phyloP scores from a whole-genome alignment of 345 rosid species.

The Lumnitzera racemosa region DNA sequence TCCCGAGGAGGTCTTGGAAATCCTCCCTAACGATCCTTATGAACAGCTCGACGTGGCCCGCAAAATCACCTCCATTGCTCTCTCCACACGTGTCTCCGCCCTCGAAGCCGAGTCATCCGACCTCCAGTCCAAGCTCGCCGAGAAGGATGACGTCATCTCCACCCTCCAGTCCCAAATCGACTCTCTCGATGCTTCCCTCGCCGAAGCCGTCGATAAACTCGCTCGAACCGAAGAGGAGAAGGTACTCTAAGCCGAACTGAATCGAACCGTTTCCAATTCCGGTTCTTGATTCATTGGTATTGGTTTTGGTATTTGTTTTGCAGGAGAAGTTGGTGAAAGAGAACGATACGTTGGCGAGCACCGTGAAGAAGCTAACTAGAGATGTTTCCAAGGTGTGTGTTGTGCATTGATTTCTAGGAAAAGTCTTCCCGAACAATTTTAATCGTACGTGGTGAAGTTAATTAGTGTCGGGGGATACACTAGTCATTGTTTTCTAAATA shows the following conservation, averaged over 20 bases:
- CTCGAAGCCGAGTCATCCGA: constrained; percentile 75
- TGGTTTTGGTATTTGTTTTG: not conserved
- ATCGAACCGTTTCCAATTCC: too few relatives aligned
- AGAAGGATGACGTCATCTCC: constrained; percentile 53
- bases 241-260: constrained; percentile 25
- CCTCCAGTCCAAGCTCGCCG: constrained; percentile 45
- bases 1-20: constrained; percentile 62
- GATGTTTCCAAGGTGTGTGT: constrained; percentile 73
- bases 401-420: not conserved
- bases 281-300: not conserved
- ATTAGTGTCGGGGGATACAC: too few relatives aligned
- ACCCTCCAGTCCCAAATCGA: constrained; percentile 58
- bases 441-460: not conserved
- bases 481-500: too few relatives aligned
- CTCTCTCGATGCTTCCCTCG: constrained; percentile 62
- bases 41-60: constrained; percentile 97
- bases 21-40: constrained; percentile 87
- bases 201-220: constrained; percentile 54
- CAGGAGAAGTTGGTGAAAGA: constrained; percentile 73
- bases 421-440: not conserved
- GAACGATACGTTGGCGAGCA: constrained; percentile 48
- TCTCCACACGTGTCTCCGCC: constrained; percentile 71
- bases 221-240: constrained; percentile 47
- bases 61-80: constrained; percentile 91
- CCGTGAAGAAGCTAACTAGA: constrained; percentile 82